Percentiles rank a stretch among this genome's conserved stretches.
Conservation (phyloP, 345 rosid species). For the Populus deltoides region DNA sequence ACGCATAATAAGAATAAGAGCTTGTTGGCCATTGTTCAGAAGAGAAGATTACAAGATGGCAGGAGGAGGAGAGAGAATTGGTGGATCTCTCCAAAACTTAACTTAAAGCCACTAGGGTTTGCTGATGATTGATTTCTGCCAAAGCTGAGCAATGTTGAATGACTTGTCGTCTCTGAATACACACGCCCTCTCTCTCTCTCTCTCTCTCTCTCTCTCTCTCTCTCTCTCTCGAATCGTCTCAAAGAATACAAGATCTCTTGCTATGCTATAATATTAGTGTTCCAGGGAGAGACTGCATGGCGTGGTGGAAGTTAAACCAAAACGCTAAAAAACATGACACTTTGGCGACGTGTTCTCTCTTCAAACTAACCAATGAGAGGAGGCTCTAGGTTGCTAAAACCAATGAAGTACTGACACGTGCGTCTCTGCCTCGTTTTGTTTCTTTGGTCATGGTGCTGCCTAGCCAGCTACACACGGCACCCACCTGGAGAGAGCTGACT, state of each 20-base stretch:
- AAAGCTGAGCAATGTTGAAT: background rate
- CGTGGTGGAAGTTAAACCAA: background rate
- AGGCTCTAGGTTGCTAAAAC: background rate
- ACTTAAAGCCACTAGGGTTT: background rate
- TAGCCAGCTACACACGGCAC: background rate
- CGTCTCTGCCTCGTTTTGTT: background rate
- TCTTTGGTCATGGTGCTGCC: background rate
- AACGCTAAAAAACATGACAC: background rate
- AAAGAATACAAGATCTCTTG: background rate
- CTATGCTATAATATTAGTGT: background rate
- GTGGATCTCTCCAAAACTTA: slow-evolving; percentile 34
- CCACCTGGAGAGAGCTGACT: background rate
- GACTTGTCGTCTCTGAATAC: background rate
- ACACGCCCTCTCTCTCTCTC: background rate
- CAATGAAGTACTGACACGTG: slow-evolving; percentile 15
- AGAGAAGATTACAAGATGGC: background rate
- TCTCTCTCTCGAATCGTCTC: background rate
- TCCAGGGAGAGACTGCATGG: background rate
- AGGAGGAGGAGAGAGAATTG: background rate
- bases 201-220: background rate
- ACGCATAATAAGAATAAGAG: slow-evolving; percentile 49
- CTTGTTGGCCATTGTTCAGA: slow-evolving; percentile 43
- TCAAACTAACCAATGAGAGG: slow-evolving; percentile 17
- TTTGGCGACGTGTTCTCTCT: slow-evolving; percentile 18
- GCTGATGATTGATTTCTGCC: background rate